phyloP scores from a whole-genome alignment of 2,329 filamentous ascomycete genomes.

The Trichoderma koningii region DNA sequence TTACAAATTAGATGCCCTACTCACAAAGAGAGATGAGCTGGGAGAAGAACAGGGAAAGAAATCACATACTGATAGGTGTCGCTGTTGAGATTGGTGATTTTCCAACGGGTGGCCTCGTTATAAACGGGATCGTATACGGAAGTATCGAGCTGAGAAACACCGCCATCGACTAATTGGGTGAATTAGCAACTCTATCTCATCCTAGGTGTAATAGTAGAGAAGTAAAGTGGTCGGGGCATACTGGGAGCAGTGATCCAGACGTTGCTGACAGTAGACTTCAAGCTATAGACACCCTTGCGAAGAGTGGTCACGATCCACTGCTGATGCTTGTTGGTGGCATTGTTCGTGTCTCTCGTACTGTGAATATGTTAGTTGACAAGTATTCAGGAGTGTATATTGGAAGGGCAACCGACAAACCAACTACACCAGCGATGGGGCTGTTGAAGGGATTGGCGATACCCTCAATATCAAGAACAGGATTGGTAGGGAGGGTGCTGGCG shows the following conservation, averaged over 20 bases:
- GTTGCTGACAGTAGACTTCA: constrained; percentile 1
- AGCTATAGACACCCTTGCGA: constrained; percentile 10
- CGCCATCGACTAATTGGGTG: neutral
- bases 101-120: constrained; percentile 22
- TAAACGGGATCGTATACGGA: constrained; percentile 15
- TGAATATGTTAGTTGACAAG: neutral
- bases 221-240: neutral
- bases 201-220: neutral
- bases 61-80: neutral
- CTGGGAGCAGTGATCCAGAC: constrained; percentile 18
- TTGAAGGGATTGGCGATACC: neutral
- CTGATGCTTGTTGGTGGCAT: neutral
- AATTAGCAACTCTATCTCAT: neutral
- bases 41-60: neutral
- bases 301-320: constrained; percentile 18
- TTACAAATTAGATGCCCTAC: neutral
- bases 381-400: neutral
- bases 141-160: constrained; percentile 11
- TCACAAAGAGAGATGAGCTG: neutral
- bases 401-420: neutral
- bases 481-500: neutral
- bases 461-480: constrained; percentile 20
- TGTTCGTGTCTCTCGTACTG: neutral
- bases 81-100: neutral
- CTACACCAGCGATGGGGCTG: neutral